A percentile compares a stretch with the other conserved stretches of the same genome.
Conservation (phyloP, 1,284 basidiomycete genomes). For the Naganishia liquefaciens region DNA sequence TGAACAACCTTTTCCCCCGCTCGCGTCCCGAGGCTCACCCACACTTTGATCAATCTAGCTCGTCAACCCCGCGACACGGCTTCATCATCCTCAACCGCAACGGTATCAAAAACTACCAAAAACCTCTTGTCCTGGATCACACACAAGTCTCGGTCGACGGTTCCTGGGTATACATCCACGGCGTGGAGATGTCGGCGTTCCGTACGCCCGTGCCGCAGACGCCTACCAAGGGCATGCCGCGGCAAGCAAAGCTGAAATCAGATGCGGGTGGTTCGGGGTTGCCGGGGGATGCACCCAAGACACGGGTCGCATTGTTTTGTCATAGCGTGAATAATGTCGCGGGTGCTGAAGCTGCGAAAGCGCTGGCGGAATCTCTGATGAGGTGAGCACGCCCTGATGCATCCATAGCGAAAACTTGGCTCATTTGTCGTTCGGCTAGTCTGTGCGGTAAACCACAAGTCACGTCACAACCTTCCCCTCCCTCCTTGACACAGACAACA, state of each 20-base stretch:
- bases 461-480: background rate
- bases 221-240: background rate
- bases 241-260: background rate
- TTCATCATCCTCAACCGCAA: constrained; percentile 28
- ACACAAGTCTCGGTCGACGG: constrained; percentile 7
- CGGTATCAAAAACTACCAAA: constrained; percentile 26
- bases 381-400: background rate
- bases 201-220: background rate
- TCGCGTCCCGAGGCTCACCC: background rate
- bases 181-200: constrained; percentile 9
- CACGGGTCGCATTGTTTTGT: constrained; percentile 15
- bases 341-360: constrained; percentile 6
- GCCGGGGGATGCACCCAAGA: background rate
- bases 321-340: constrained; percentile 8
- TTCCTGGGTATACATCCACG: constrained; percentile 11
- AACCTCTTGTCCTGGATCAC: constrained; percentile 6
- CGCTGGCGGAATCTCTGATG: background rate
- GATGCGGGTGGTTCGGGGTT: background rate
- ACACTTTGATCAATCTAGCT: background rate
- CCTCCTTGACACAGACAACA: constrained; percentile 5
- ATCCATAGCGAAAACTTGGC: too few species aligned
- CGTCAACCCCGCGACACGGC: constrained; percentile 3
- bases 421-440: background rate
- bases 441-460: background rate
- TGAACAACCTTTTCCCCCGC: background rate